Evolutionary conservation across 768 basidiomycete genomes (phyloP), one percentile per base, ranked within the genome.

Genomic region (Royoungia palumana): DNA sequence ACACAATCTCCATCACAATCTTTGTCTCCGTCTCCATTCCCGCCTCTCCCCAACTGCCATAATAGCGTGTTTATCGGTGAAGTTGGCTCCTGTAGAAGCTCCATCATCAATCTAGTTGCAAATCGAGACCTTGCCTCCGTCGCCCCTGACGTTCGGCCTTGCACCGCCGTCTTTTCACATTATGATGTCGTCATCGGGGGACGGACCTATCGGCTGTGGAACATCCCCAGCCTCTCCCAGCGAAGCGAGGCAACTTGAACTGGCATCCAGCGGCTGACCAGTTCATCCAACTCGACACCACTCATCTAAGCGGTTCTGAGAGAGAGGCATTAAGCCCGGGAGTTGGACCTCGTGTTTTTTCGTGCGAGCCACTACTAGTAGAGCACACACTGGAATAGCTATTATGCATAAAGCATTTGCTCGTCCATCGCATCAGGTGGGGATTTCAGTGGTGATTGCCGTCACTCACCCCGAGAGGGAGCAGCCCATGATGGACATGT

Each of bases 41-140:
- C 58, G 44, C 71, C n/a, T n/a, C n/a, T n/a, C n/a, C n/a, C n/a
- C n/a, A n/a, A n/a, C n/a, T n/a, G n/a, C n/a, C n/a, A n/a, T n/a
- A n/a, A 75, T 6, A 67, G 54, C 41, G 64, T 65, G 28, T 73
- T 62, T 45, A 72, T 77, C 41, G 70, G 67, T 25, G 67, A 67
- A 40, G 58, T 51, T 1, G 67, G 65, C 35, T 50, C 55, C 1
- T 67, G 71, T 11, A 77, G 75, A 56, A 74, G 72, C 53, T 73
- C 71, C 0, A 55, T 75, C 19, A 61, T 76, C 50, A 76, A 75
- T 43, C 68, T 77, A 60, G 53, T 75, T 35, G 53, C 54, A 6
- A 60, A 51, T 20, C 21, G 27, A 6, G 27, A 62, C 1, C 32
- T 14, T 4, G 70, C 72, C 4, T 11, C 7, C 0, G 59, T 61